Evolutionary conservation across 805 yeast species (phyloP).

Genomic region (Cyberlindnera amylophila): DNA sequence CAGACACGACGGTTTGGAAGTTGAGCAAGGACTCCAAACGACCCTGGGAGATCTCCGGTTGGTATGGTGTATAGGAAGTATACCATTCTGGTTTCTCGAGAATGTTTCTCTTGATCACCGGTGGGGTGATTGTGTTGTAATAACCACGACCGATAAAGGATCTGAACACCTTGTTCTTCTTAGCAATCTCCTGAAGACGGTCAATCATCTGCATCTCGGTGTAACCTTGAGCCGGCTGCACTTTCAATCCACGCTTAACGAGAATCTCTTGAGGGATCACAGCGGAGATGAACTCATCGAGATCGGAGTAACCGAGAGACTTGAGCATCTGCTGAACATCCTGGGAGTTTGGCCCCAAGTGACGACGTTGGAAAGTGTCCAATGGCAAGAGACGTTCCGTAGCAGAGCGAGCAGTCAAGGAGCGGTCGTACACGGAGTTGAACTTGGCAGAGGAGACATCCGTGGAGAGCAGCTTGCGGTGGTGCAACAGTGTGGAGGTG

Average conservation of each 20-base stretch:
- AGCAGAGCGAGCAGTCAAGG: conserved; percentile 15
- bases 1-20: conserved; percentile 88
- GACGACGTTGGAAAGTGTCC: conserved; percentile 88
- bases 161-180: conserved; percentile 66
- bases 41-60: conserved; percentile 97
- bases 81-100: conserved; percentile 97
- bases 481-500: not conserved
- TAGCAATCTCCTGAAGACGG: conserved; percentile 64
- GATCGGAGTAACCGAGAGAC: conserved; percentile 58
- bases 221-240: conserved; percentile 70
- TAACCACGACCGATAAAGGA: conserved; percentile 93
- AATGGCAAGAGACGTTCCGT: conserved; percentile 35
- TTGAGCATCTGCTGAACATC: conserved; percentile 66
- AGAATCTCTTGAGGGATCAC: conserved; percentile 79
- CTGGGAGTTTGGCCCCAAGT: conserved; percentile 72
- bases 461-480: conserved; percentile 32
- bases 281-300: conserved; percentile 64
- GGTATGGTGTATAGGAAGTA: conserved; percentile 97
- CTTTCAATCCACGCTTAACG: conserved; percentile 58
- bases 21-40: conserved; percentile 86
- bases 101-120: conserved; percentile 88
- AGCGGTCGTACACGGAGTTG: conserved; percentile 42
- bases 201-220: conserved; percentile 78
- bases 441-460: conserved; percentile 56
- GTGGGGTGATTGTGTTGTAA: conserved; percentile 84